phyloP scores from a whole-genome alignment of 163 green algal genomes.

The Chlorella variabilis region DNA sequence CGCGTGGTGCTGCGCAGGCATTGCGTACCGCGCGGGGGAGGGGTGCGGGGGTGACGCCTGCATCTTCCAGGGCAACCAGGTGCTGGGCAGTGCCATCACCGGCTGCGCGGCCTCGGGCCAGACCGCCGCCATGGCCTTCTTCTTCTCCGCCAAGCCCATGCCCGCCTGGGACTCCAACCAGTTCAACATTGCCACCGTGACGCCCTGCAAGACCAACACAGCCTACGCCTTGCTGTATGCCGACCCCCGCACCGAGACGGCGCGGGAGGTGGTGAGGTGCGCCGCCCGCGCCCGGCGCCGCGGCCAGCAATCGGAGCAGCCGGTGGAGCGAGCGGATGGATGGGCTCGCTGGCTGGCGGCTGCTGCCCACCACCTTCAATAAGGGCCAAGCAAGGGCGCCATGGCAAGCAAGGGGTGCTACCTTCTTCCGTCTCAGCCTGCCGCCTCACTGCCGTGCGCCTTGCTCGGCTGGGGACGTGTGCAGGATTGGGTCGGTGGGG shows the following conservation, averaged over 20 bases:
- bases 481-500: slow-evolving; percentile 24
- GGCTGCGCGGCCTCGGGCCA: slow-evolving; percentile 6
- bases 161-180: slow-evolving; percentile 49
- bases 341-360: too few relatives aligned
- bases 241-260: neutral
- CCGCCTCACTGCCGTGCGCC: too few relatives aligned
- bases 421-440: too few relatives aligned
- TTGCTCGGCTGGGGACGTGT: neutral
- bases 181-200: slow-evolving; percentile 39
- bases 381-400: too few relatives aligned
- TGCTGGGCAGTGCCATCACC: slow-evolving; percentile 33
- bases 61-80: slow-evolving; percentile 47
- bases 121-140: slow-evolving; percentile 4
- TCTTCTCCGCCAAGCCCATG: neutral
- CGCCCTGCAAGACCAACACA: slow-evolving; percentile 15
- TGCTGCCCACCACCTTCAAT: neutral
- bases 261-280: slow-evolving; percentile 17
- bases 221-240: slow-evolving; percentile 24
- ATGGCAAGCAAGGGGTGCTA: too few relatives aligned
- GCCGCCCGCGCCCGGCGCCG: too few relatives aligned
- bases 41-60: slow-evolving; percentile 18
- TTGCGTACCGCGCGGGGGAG: neutral
- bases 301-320: too few relatives aligned
- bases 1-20: slow-evolving; percentile 1
- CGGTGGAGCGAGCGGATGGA: too few relatives aligned